These are phyloP conservation scores for Mallotus nudiflorus DNA, from an alignment of 345 rosid species.

Conservation along the genomic window DNA sequence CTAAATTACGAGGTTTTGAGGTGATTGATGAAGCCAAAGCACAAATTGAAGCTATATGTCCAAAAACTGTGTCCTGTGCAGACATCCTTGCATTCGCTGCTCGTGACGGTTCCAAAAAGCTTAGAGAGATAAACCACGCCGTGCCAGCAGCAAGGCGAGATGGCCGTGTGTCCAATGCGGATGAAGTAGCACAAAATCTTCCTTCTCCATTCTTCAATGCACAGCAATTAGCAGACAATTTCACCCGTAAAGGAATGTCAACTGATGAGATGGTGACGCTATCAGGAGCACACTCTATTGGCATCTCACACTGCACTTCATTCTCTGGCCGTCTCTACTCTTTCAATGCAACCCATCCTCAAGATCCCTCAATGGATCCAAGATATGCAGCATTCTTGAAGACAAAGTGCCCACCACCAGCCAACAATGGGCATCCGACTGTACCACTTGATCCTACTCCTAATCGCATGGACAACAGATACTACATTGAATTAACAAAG, in stretches of 20 bases:
- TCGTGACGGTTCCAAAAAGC: background rate
- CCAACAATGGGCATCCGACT: background rate
- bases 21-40: background rate
- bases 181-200: slow-evolving; percentile 7
- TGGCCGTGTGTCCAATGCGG: background rate
- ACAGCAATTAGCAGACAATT: slow-evolving; percentile 14
- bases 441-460: background rate
- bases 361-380: too few species aligned
- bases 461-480: slow-evolving; percentile 6
- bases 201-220: slow-evolving; percentile 15
- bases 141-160: slow-evolving; percentile 15
- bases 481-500: background rate
- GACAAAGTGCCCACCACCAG: slow-evolving; percentile 15
- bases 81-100: slow-evolving; percentile 7
- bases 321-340: too few species aligned
- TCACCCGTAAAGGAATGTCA: slow-evolving; percentile 14
- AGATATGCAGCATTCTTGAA: slow-evolving; percentile 15
- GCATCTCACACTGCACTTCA: too few species aligned
- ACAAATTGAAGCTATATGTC: slow-evolving; percentile 1
- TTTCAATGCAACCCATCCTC: too few species aligned
- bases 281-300: too few species aligned
- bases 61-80: slow-evolving; percentile 13
- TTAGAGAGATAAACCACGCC: slow-evolving; percentile 15
- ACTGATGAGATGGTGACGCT: too few species aligned
- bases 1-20: slow-evolving; percentile 19